Conservation (phyloP, 2,329 filamentous ascomycete species). For the Nothomitra cinnamomea region DNA sequence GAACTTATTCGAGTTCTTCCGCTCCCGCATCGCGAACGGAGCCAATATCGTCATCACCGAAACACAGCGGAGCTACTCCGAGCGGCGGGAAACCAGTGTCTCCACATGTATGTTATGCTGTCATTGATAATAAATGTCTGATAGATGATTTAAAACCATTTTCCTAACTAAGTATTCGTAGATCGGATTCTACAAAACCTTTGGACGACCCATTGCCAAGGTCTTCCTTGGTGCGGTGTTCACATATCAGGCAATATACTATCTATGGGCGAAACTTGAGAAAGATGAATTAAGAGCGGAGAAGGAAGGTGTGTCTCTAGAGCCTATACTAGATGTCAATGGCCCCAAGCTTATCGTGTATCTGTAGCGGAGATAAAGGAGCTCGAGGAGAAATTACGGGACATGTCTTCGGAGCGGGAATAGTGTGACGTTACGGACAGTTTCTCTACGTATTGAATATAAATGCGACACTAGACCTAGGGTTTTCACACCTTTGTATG, state of each 20-base stretch:
- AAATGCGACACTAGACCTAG: too few relatives aligned
- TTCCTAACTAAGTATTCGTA: slow-evolving; percentile 16
- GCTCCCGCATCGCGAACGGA: too few relatives aligned
- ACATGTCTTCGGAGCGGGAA: background rate
- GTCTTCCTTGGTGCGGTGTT: slow-evolving; percentile 58
- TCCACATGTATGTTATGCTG: background rate
- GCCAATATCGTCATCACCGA: background rate
- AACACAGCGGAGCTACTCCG: background rate
- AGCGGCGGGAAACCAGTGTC: background rate
- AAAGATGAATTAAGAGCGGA: slow-evolving; percentile 47
- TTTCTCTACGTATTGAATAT: too few relatives aligned
- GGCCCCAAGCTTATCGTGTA: background rate
- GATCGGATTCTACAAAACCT: slow-evolving; percentile 57
- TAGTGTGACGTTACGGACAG: too few relatives aligned
- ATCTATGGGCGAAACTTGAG: slow-evolving; percentile 57
- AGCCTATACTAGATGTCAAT: background rate
- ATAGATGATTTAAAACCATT: too few relatives aligned
- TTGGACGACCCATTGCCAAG: slow-evolving; percentile 56
- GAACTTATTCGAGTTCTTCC: too few relatives aligned
- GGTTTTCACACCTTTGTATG: too few relatives aligned
- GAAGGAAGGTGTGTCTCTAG: slow-evolving; percentile 31
- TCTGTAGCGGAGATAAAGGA: background rate
- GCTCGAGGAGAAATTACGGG: background rate
- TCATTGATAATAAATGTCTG: too few relatives aligned
- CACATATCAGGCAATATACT: slow-evolving; percentile 65